Evolutionary conservation across 306 rosid genomes (phyloP).

Genomic region (Medicago ruthenica): DNA sequence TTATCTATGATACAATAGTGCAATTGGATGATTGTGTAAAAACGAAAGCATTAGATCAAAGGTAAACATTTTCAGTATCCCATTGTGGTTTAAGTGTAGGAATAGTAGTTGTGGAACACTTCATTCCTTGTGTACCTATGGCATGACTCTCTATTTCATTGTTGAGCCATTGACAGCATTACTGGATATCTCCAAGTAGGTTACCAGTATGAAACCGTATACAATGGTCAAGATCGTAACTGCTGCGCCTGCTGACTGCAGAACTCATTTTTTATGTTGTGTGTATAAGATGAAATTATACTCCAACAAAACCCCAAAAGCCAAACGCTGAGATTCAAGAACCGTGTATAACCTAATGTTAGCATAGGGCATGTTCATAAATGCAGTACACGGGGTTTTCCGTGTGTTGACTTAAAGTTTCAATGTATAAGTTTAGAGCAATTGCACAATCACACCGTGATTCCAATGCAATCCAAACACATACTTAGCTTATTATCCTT

Average conservation of each 20-base stretch:
- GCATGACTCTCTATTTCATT: not conserved
- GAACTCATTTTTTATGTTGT: not conserved
- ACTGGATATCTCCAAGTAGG: not conserved
- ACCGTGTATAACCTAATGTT: not conserved
- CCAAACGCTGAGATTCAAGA: not conserved
- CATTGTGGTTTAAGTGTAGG: not conserved
- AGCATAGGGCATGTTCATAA: not conserved
- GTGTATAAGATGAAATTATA: not conserved
- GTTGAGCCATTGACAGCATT: not conserved
- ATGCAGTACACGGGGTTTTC: not conserved
- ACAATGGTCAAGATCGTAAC: not conserved
- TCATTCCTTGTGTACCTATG: not conserved
- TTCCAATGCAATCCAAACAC: not conserved
- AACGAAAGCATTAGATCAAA: not conserved
- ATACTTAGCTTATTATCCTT: not conserved
- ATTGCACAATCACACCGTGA: not conserved
- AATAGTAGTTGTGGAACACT: not conserved
- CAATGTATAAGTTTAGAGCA: not conserved
- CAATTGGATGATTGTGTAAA: constrained; percentile 26
- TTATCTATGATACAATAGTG: not conserved
- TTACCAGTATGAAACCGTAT: not conserved
- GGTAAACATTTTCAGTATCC: not conserved
- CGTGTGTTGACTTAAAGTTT: not conserved
- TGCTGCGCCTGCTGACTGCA: not conserved
- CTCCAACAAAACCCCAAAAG: not conserved